Evolutionary conservation across 805 yeast genomes (phyloP), one percentile per base, ranked within the genome.

Genomic region (Dipodascopsis uninucleata): DNA sequence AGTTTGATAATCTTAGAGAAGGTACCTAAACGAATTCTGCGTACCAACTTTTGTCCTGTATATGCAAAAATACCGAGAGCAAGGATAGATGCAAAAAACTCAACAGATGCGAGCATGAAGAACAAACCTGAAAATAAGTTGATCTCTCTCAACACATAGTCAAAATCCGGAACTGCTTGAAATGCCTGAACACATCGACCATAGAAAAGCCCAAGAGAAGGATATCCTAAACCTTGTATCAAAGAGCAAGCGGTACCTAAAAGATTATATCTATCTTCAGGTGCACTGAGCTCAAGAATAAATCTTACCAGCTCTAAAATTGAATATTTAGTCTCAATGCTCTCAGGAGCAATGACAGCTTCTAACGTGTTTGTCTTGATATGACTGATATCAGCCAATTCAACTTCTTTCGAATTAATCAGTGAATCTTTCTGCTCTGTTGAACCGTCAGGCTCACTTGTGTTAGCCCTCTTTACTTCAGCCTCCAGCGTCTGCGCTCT

Each of bases 1-100:
- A 65, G 62, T 26, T 69, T 58, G 40, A 68, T 45, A 38, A 60
- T 58, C 37, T 66, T 68, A 14, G 58, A 39, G 56, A 67, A 63
- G 20, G 65, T 54, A 24, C 47, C 40, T 22, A 50, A 47, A 1
- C 71, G 61, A 14, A 68, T 64, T 23, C 55, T 51, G 24, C 66
- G 61, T 3, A 67, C 66, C 2, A 68, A 58, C 10, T 58, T 49
- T 41, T 61, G 64, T 1, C 66, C 58, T 5, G 68, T 53, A 33
- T 51, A 45, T 1, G 61, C 42, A 14, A 66, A 44, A 17, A 29
- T 61, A 45, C 28, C 65, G 54, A 24, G 42, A 36, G 46, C 40
- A 5, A 41, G 34, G 9, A 42, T 6, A 9, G 45, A 17, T 10
- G 53, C 36, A 26, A 36, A 12, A 18, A 41, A 36, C 14, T 31